Conservation (phyloP, 2,329 filamentous ascomycete species). For the Pestalotiopsis fici region DNA sequence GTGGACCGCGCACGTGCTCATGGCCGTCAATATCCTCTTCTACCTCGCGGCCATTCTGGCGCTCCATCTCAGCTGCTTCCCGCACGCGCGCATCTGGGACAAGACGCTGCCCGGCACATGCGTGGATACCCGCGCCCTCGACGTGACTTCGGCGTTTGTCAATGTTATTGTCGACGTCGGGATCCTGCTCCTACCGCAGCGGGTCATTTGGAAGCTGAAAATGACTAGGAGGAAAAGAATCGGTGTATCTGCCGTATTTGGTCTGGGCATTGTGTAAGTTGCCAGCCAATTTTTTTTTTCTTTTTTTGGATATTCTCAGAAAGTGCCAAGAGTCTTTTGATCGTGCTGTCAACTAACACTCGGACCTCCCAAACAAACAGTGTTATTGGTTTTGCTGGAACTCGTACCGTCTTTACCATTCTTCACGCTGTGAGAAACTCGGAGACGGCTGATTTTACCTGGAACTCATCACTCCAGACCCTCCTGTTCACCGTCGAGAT, state of each 20-base stretch:
- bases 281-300: background rate
- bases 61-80: background rate
- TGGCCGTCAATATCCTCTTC: background rate
- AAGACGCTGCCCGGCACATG: background rate
- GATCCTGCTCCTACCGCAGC: background rate
- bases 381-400: background rate
- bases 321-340: no score
- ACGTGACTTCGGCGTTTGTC: background rate
- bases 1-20: background rate
- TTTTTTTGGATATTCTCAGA: no score
- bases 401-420: background rate
- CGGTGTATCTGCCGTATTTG: background rate
- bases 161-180: background rate
- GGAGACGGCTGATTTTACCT: background rate
- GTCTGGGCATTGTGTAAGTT: background rate
- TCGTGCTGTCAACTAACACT: background rate
- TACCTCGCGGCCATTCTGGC: background rate
- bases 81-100: background rate
- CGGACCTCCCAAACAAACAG: background rate
- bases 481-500: background rate
- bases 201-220: background rate
- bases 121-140: background rate
- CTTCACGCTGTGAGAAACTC: background rate
- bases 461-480: background rate
- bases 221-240: background rate